Conservation (phyloP, 2,329 filamentous ascomycete species). For the Diaporthe vexans region DNA sequence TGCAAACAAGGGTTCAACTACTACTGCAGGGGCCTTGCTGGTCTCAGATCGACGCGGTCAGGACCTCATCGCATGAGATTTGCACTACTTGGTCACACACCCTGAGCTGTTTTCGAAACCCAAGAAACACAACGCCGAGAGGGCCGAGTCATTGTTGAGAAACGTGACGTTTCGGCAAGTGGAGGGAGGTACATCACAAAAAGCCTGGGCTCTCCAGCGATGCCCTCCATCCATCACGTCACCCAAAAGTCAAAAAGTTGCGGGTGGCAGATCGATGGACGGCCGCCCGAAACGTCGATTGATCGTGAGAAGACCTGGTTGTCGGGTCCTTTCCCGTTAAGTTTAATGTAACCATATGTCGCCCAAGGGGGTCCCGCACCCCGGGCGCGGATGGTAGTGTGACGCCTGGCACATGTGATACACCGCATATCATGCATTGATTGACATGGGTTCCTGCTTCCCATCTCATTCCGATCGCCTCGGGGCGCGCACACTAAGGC, state of each 20-base stretch:
- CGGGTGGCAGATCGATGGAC: constrained; percentile 14
- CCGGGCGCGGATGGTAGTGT: background rate
- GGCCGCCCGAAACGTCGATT: background rate
- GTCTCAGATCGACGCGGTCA: background rate
- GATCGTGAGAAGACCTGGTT: background rate
- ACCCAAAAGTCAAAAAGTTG: background rate
- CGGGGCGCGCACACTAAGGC: background rate
- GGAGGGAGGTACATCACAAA: background rate
- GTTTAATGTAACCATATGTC: constrained; percentile 4
- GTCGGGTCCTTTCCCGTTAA: constrained; percentile 8
- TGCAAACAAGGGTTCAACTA: constrained; percentile 7
- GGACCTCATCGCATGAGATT: background rate
- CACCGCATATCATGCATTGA: constrained; percentile 19
- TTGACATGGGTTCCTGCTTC: background rate
- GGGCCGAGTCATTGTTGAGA: background rate
- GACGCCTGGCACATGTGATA: constrained; percentile 28
- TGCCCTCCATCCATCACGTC: constrained; percentile 1
- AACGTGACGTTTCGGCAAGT: background rate
- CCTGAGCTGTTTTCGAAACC: constrained; percentile 6
- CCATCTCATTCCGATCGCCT: background rate
- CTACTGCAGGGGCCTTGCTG: background rate
- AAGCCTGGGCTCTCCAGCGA: background rate
- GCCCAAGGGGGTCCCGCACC: constrained; percentile 6
- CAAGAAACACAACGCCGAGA: constrained; percentile 6
- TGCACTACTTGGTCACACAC: background rate